Evolutionary conservation across 2,329 filamentous ascomycete genomes (phyloP).

Genomic region (Orbilia blumenaviensis): DNA sequence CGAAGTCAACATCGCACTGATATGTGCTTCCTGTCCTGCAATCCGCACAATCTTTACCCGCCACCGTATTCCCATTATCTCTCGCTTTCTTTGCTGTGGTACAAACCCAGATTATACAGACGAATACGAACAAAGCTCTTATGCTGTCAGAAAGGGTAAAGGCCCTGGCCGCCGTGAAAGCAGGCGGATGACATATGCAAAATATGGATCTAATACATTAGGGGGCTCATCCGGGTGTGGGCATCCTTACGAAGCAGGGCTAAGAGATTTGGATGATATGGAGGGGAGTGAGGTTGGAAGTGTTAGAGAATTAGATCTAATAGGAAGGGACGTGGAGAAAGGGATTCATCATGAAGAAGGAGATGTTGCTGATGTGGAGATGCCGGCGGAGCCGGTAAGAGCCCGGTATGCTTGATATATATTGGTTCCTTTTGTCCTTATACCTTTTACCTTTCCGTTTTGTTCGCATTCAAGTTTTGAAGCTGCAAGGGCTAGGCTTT

Average conservation of each 20-base stretch:
- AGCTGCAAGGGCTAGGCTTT: background rate
- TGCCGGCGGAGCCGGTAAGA: background rate
- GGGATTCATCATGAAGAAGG: background rate
- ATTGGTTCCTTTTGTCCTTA: background rate
- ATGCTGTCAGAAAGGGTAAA: background rate
- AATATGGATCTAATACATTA: background rate
- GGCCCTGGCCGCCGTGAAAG: background rate
- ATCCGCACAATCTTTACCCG: slow-evolving; percentile 22
- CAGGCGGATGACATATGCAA: background rate
- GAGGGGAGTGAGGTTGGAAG: background rate
- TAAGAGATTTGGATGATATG: background rate
- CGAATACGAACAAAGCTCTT: background rate
- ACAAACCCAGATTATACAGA: background rate
- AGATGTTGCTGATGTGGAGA: background rate
- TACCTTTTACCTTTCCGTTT: no score
- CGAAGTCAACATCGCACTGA: slow-evolving; percentile 19
- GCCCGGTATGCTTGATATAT: background rate
- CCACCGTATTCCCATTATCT: background rate
- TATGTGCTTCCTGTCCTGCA: slow-evolving; percentile 30
- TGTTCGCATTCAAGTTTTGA: no score
- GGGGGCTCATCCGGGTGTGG: background rate
- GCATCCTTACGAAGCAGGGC: slow-evolving; percentile 5
- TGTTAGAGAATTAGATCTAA: background rate
- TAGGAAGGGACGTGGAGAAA: slow-evolving; percentile 1
- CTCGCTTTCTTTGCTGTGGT: slow-evolving; percentile 4